Evolutionary conservation across 2,329 filamentous ascomycete species (phyloP), one percentile per base, ranked within the genome.

Genomic region (Stemphylium beticola): DNA sequence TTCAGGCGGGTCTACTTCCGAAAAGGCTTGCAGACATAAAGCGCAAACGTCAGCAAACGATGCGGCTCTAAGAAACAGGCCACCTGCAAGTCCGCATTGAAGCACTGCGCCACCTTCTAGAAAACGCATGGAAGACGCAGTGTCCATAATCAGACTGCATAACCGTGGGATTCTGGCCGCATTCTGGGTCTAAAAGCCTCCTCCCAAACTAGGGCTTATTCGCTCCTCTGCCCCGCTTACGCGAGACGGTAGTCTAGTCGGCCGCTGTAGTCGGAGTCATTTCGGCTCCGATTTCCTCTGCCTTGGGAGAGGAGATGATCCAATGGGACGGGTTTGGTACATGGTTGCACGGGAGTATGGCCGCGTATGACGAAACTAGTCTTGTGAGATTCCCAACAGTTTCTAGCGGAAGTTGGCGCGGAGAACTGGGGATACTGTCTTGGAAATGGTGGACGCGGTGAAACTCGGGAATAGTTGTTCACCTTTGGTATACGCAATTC

Each of bases 51-150:
- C 41, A 33, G 42, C 20, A n/a, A 15, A 26, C 26, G n/a, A 40
- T 52, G 49, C 17, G 41, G 34, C 34, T 38, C 34, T 32, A 29
- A 20, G 15, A 34, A 33, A 20, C 18, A 22, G 42, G 26, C n/a
- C 15, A 29, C 26, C 8, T 36, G 18, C 15, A 26, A 15, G 49
- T 46, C 34, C 17, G 43, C 12, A 12, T n/a, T 14, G 18, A 20
- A n/a, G 20, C 9, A 26, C 46, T 47, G 42, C 20, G 31, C 14
- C 29, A 41, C 29, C 41, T 36, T 52, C 49, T 52, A 40, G 41
- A 46, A 45, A 18, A 9, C 29, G 29, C 37, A 12, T 14, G 18
- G 42, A 52, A 52, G 15, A 32, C 34, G 17, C 36, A 47, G n/a
- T n/a, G n/a, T 29, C 9, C 9, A 11, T 10, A 29, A 9, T 29